phyloP scores from a whole-genome alignment of 495 filamentous ascomycete genomes.

The Bryoglossum gracile region DNA sequence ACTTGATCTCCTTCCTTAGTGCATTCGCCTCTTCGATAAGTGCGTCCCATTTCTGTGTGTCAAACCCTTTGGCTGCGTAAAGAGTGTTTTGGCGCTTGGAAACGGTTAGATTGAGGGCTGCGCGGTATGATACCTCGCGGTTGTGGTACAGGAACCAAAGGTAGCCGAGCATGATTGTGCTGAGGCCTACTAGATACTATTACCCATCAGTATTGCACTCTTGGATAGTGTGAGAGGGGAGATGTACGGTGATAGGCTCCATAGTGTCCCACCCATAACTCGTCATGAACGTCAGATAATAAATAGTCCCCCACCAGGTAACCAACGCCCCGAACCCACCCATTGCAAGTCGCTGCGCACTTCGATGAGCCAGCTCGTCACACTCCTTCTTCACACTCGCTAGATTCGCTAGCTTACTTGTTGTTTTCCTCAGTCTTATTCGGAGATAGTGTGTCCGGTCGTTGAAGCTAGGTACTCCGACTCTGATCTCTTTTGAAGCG shows the following conservation, averaged over 20 bases:
- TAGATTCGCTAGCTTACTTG: slow-evolving; percentile 55
- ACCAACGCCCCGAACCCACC: slow-evolving; percentile 65
- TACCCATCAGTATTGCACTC: neutral
- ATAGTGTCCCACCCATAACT: slow-evolving; percentile 83
- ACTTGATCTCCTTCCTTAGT: slow-evolving; percentile 71
- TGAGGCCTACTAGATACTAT: slow-evolving; percentile 69
- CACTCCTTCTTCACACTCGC: slow-evolving; percentile 74
- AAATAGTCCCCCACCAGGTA: slow-evolving; percentile 75
- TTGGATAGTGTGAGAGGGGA: slow-evolving; percentile 6
- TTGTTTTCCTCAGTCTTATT: slow-evolving; percentile 63
- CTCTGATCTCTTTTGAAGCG: slow-evolving; percentile 56
- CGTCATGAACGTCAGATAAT: slow-evolving; percentile 68
- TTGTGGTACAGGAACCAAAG: slow-evolving; percentile 93
- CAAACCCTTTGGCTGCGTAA: slow-evolving; percentile 68
- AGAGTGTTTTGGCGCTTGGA: slow-evolving; percentile 67
- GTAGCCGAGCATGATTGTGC: slow-evolving; percentile 81
- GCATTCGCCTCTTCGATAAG: slow-evolving; percentile 77
- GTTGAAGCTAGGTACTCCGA: slow-evolving; percentile 79
- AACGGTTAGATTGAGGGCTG: slow-evolving; percentile 80
- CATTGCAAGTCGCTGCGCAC: slow-evolving; percentile 72
- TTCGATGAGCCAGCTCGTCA: slow-evolving; percentile 65
- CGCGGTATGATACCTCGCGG: slow-evolving; percentile 77
- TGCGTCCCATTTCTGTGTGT: slow-evolving; percentile 66
- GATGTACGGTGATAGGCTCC: slow-evolving; percentile 66
- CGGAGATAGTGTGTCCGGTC: slow-evolving; percentile 86